Percentiles rank a stretch among this genome's conserved stretches.
These are phyloP conservation scores for Xylaria venustula DNA, from an alignment of 495 filamentous ascomycete species.

Conservation along the genomic window DNA sequence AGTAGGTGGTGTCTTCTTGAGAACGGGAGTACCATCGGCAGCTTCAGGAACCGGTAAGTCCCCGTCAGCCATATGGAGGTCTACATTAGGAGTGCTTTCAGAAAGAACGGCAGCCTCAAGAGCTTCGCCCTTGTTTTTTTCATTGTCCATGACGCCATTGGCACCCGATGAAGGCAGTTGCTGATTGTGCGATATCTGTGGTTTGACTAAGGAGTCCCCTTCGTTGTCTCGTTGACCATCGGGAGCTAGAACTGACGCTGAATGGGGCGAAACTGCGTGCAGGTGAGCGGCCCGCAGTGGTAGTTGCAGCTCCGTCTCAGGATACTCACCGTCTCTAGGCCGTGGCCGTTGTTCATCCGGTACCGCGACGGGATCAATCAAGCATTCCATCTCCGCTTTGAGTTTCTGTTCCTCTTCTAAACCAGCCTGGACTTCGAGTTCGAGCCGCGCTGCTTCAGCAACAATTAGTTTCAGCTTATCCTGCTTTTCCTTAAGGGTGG, in stretches of 20 bases:
- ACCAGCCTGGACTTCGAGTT: constrained; percentile 54
- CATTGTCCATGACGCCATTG: constrained; percentile 19
- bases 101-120: constrained; percentile 2
- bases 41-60: not conserved
- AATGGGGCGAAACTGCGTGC: not conserved
- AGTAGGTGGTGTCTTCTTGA: not conserved
- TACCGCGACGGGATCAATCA: constrained; percentile 45
- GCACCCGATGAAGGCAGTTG: constrained; percentile 4
- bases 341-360: constrained; percentile 27
- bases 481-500: constrained; percentile 50
- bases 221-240: not conserved
- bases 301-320: not conserved
- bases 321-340: constrained; percentile 12
- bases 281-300: not conserved
- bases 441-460: constrained; percentile 57
- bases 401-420: constrained; percentile 46
- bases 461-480: constrained; percentile 53
- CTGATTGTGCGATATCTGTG: not conserved
- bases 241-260: not conserved
- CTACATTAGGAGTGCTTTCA: not conserved
- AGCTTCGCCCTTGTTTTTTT: constrained; percentile 9
- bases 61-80: not conserved
- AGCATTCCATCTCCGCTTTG: constrained; percentile 53
- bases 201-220: not conserved
- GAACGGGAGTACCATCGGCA: not conserved